Percentiles rank a stretch among this genome's conserved stretches.
phyloP scores from a whole-genome alignment of 1,284 basidiomycete species.

The Cutaneotrichosporon cyanovorans region DNA sequence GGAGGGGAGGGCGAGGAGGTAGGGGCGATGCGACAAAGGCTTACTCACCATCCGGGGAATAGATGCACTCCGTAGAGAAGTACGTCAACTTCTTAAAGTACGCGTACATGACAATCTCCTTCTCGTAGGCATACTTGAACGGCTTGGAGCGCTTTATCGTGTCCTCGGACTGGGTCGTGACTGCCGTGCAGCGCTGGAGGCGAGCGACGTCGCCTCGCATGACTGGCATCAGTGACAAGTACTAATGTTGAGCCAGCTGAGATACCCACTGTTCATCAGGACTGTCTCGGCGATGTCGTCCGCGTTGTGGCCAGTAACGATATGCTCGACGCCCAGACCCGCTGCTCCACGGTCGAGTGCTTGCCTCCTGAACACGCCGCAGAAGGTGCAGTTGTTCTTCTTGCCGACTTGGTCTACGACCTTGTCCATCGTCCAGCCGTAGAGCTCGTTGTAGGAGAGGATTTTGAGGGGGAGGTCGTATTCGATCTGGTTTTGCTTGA shows the following conservation, averaged over 20 bases:
- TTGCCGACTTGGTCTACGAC: conserved; percentile 90
- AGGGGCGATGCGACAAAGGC: too few species aligned
- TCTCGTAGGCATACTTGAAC: conserved; percentile 99
- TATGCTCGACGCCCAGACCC: conserved; percentile 85
- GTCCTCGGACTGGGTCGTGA: conserved; percentile 87
- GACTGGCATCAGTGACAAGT: conserved; percentile 53
- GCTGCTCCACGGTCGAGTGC: conserved; percentile 91
- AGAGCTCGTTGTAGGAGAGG: conserved; percentile 88
- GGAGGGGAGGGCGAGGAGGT: too few species aligned
- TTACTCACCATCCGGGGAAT: conserved; percentile 70
- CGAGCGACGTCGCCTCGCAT: conserved; percentile 96
- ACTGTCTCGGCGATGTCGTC: conserved; percentile 99
- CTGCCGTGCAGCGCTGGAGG: conserved; percentile 84
- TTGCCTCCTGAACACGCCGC: conserved; percentile 92
- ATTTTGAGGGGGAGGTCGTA: conserved; percentile 95
- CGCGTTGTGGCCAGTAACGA: conserved; percentile 98
- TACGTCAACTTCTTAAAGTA: conserved; percentile 98
- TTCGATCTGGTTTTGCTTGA: conserved; percentile 93
- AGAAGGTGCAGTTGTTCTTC: conserved; percentile 99
- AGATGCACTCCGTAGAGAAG: conserved; percentile 98
- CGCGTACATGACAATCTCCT: conserved; percentile 99
- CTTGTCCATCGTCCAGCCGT: conserved; percentile 99
- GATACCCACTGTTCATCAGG: conserved; percentile 79
- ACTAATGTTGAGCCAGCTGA: conserved; percentile 12
- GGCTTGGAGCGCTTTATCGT: conserved; percentile 95